These are phyloP conservation scores for Lophium mytilinum DNA, from an alignment of 495 filamentous ascomycete species.

Conservation along the genomic window DNA sequence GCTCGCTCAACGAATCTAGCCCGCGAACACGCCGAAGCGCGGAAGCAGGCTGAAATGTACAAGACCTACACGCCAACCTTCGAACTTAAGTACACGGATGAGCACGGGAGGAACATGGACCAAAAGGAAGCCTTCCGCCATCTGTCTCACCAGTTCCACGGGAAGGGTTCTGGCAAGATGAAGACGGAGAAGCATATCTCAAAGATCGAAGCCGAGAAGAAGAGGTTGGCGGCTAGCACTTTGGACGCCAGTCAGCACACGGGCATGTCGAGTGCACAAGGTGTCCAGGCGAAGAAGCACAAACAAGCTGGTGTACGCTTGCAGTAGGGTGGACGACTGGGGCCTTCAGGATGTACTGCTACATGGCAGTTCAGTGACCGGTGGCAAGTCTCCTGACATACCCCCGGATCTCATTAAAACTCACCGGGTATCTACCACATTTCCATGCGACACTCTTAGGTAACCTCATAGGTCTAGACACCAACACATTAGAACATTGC, in stretches of 20 bases:
- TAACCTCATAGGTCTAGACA: no score
- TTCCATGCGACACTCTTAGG: no score
- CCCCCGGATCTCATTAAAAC: no score
- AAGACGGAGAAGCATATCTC: constrained; percentile 96
- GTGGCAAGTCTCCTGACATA: no score
- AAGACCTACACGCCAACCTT: constrained; percentile 83
- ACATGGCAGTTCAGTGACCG: no score
- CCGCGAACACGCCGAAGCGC: constrained; percentile 72
- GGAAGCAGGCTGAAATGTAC: constrained; percentile 75
- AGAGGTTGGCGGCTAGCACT: constrained; percentile 67
- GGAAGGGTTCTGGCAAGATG: constrained; percentile 92
- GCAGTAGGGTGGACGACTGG: constrained; percentile 23
- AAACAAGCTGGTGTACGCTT: constrained; percentile 84
- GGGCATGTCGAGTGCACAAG: constrained; percentile 74
- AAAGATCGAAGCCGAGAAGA: constrained; percentile 95
- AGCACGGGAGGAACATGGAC: constrained; percentile 72
- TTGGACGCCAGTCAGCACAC: constrained; percentile 74
- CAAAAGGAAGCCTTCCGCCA: constrained; percentile 96
- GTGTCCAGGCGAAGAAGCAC: constrained; percentile 66
- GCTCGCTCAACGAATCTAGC: constrained; percentile 77
- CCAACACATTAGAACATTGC: no score
- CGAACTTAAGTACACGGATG: constrained; percentile 83
- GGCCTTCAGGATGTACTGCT: no score
- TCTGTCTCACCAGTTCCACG: constrained; percentile 93
- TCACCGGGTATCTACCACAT: no score